Evolutionary conservation across 169 alveolate species (phyloP), one percentile per base, ranked within the genome.

Genomic region (Plasmodium falciparum): DNA sequence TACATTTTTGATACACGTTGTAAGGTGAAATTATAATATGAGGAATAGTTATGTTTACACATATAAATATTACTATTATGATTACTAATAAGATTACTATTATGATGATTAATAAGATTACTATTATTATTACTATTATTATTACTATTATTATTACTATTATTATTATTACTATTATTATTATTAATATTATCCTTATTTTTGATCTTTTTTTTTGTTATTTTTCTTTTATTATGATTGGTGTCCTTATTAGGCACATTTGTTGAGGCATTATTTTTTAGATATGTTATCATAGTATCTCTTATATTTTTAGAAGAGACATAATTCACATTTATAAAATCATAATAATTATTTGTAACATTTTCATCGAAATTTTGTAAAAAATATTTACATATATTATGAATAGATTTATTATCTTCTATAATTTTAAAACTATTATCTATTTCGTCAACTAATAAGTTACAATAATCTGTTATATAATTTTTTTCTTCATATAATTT

Each of bases 321-420:
- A 59, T 83, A 83, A 83, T 29, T 83, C 7, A 47, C 6, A 20
- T 83, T 72, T 39, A 83, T 70, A 26, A 69, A 83, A 43, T 83
- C 86, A 43, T 83, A 83, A 15, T 83, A 83, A 13, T 47, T 61
- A 63, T 83, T 83, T 12, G 91, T 83, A 22, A 17, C 9, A 47
- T 22, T 43, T 39, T 39, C 47, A 33, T 62, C 43, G 11, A 65
- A 83, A 72, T 61, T 67, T 20, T 70, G 69, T 71, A 83, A 59
- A 83, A 83, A 83, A 39, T 58, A 22, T 20, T 67, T 83, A 70
- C 91, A 83, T 71, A 83, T n/a, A 13, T 49, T 20, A 69, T 17
- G 13, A 43, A 83, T 71, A 11, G 86, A 22, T 50, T 71, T 58
- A 58, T 67, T 83, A 58, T 83, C 58, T 63, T 71, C 91, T 20